phyloP scores from a whole-genome alignment of 495 filamentous ascomycete genomes.

The Xylaria venustula region DNA sequence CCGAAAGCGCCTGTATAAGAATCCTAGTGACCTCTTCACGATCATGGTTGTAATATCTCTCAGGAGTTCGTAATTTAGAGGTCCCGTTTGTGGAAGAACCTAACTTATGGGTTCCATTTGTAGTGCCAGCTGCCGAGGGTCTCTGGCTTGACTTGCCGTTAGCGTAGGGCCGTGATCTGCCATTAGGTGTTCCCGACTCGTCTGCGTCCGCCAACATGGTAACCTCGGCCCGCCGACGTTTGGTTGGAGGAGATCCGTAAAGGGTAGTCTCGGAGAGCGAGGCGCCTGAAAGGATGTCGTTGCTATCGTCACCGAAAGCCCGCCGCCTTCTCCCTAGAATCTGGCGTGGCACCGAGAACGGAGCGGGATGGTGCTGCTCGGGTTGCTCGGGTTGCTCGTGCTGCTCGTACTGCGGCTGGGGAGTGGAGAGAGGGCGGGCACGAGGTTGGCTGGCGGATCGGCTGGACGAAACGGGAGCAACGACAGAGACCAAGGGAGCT shows the following conservation, averaged over 20 bases:
- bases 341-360: slow-evolving; percentile 20
- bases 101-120: slow-evolving; percentile 39
- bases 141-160: slow-evolving; percentile 25
- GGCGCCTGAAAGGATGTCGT: slow-evolving; percentile 14
- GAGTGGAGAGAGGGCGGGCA: slow-evolving; percentile 15
- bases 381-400: slow-evolving; percentile 13
- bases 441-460: slow-evolving; percentile 14
- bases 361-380: slow-evolving; percentile 10
- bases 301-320: slow-evolving; percentile 19
- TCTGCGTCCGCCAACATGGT: slow-evolving; percentile 30
- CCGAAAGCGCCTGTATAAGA: slow-evolving; percentile 83
- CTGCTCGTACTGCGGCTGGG: slow-evolving; percentile 13
- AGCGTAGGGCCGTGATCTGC: slow-evolving; percentile 25
- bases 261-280: slow-evolving; percentile 11
- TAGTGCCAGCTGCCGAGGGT: slow-evolving; percentile 12
- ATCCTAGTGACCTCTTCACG: slow-evolving; percentile 92
- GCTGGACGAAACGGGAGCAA: slow-evolving; percentile 17
- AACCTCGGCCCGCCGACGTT: slow-evolving; percentile 25
- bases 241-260: slow-evolving; percentile 18
- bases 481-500: slow-evolving; percentile 32
- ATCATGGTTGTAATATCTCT: slow-evolving; percentile 70
- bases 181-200: slow-evolving; percentile 22
- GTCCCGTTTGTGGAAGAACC: slow-evolving; percentile 38
- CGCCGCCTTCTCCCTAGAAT: slow-evolving; percentile 26
- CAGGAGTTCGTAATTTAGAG: slow-evolving; percentile 22